Base-by-base conservation (phyloP, 2,329 filamentous ascomycete species). In the Amauroascus niger region DNA sequence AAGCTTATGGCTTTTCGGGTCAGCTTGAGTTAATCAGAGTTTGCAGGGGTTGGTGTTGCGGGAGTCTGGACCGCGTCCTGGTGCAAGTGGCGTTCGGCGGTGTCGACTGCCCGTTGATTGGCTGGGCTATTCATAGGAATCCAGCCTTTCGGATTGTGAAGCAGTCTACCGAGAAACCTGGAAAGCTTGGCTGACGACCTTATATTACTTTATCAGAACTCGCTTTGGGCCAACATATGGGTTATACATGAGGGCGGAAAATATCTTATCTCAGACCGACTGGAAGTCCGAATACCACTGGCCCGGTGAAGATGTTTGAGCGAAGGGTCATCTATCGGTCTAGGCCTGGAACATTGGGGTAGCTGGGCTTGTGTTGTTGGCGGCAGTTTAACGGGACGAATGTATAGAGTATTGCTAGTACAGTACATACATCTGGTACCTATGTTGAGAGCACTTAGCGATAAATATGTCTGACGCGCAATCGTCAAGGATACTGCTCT, bases 41-140 rank as follows among this genome's bases (percentile, higher is more conserved):
- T 45, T 26, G 20, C 32, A 33, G 35, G 7, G 9, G 5, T 20
- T 24, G 24, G 16, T 20, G n/a, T 24, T 28, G 18, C 22, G 3
- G 11, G 24, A 37, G 41, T 40, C 51, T 40, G 32, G 51, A 47
- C 51, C 49, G 8, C 13, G 24, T 2, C 35, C 33, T 5, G 5
- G n/a, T 33, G 24, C 39, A 35, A 6, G 43, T 53, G 43, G 51
- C 51, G 51, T 48, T 53, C 37, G 41, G 51, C 51, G 32, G 41
- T 53, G 43, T 48, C 33, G 7, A 39, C 13, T n/a, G 7, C 16
- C 7, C 18, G n/a, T 13, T 40, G 32, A 53, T 47, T 53, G 50
- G 50, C 22, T 20, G 22, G 32, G 18, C 39, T 35, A 26, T 9
- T 20, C 16, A 18, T 14, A n/a, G 11, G 18, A 14, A 24, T 32